These are phyloP conservation scores for Fusarium sambucinum DNA, from an alignment of 2,329 filamentous ascomycete species.

Conservation along the genomic window DNA sequence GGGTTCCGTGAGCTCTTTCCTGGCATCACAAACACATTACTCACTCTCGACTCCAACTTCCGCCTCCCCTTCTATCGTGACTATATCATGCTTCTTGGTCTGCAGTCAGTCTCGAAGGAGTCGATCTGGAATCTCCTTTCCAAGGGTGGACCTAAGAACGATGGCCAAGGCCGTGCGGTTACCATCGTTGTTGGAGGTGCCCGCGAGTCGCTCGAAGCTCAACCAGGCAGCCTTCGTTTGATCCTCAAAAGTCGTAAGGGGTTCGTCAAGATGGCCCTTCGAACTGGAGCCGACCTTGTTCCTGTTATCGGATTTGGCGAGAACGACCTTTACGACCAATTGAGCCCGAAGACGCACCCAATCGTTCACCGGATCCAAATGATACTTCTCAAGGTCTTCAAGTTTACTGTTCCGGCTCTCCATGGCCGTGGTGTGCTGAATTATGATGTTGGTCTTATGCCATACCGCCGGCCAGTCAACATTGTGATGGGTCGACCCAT, in stretches of 20 bases:
- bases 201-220: conserved; percentile 89
- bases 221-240: conserved; percentile 80
- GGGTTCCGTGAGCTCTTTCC: conserved; percentile 91
- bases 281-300: conserved; percentile 92
- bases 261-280: conserved; percentile 92
- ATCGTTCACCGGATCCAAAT: conserved; percentile 85
- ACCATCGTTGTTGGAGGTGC: conserved; percentile 96
- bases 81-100: conserved; percentile 89
- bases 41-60: conserved; percentile 97
- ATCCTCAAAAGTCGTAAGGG: conserved; percentile 88
- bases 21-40: conserved; percentile 91
- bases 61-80: conserved; percentile 93
- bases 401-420: conserved; percentile 92
- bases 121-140: conserved; percentile 90
- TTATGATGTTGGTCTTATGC: conserved; percentile 96
- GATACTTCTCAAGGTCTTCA: conserved; percentile 84
- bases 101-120: conserved; percentile 90
- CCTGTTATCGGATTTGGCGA: conserved; percentile 94
- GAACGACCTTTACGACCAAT: conserved; percentile 94
- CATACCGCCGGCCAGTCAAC: conserved; percentile 88
- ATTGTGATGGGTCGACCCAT: conserved; percentile 90
- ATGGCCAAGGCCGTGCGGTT: conserved; percentile 94
- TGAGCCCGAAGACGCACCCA: conserved; percentile 81
- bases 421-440: conserved; percentile 95
- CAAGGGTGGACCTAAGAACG: conserved; percentile 79